Evolutionary conservation across 768 basidiomycete species (phyloP).

Genomic region (Russula virescens): DNA sequence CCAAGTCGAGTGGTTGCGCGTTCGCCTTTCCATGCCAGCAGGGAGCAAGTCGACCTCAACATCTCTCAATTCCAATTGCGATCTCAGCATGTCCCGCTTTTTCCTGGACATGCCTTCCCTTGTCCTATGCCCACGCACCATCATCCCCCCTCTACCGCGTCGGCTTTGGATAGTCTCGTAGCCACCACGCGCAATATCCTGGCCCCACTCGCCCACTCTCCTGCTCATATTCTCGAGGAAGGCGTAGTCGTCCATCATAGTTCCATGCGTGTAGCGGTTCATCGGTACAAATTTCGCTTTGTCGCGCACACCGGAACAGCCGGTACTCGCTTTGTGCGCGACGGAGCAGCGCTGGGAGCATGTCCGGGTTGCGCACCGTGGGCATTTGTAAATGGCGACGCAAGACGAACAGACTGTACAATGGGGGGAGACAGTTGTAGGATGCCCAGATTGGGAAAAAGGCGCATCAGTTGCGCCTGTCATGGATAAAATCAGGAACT

Average conservation of each 20-base stretch:
- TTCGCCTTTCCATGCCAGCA: slow-evolving; percentile 74
- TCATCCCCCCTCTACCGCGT: slow-evolving; percentile 28
- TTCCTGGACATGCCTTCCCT: slow-evolving; percentile 34
- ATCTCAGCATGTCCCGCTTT: slow-evolving; percentile 63
- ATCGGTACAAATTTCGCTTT: slow-evolving; percentile 70
- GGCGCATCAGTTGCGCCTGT: not conserved
- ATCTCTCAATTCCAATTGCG: slow-evolving; percentile 59
- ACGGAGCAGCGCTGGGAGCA: slow-evolving; percentile 68
- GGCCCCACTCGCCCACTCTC: slow-evolving; percentile 67
- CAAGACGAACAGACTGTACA: slow-evolving; percentile 15
- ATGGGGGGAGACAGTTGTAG: slow-evolving; percentile 17
- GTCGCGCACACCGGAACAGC: slow-evolving; percentile 70
- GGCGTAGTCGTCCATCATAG: slow-evolving; percentile 84
- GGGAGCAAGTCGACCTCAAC: slow-evolving; percentile 76
- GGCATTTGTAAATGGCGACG: slow-evolving; percentile 67
- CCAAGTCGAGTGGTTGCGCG: slow-evolving; percentile 76
- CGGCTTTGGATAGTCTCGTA: slow-evolving; percentile 35
- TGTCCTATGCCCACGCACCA: slow-evolving; percentile 29
- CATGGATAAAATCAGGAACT: not conserved
- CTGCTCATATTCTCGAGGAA: slow-evolving; percentile 81
- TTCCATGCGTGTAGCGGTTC: slow-evolving; percentile 79
- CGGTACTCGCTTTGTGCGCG: slow-evolving; percentile 55
- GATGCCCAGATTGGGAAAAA: slow-evolving; percentile 11
- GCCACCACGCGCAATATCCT: slow-evolving; percentile 60
- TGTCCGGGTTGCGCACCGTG: slow-evolving; percentile 62